Evolutionary conservation across 768 basidiomycete genomes (phyloP).

Genomic region (Tricholoma terreum): DNA sequence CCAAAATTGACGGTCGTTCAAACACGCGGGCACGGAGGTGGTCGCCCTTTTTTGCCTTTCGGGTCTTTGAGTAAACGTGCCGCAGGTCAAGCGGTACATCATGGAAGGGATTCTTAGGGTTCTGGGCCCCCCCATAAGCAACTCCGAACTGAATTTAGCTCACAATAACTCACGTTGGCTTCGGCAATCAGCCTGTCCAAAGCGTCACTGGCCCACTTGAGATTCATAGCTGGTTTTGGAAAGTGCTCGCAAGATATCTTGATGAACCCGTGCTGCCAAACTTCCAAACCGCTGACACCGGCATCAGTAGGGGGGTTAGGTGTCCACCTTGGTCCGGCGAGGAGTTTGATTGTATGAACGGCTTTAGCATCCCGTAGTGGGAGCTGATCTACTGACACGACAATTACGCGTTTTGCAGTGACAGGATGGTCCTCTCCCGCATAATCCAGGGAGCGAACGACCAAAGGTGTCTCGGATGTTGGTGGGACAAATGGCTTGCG

Average conservation of each 20-base stretch:
- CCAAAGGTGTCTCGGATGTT: constrained; percentile 50
- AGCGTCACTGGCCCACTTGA: constrained; percentile 91
- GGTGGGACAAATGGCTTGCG: constrained; percentile 79
- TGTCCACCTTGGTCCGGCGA: constrained; percentile 89
- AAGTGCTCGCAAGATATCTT: constrained; percentile 92
- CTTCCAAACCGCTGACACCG: constrained; percentile 49
- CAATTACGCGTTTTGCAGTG: constrained; percentile 65
- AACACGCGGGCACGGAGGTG: constrained; percentile 54
- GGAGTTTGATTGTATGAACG: constrained; percentile 79
- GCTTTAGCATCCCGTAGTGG: constrained; percentile 63
- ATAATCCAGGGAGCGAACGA: constrained; percentile 74
- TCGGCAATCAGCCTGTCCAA: constrained; percentile 74
- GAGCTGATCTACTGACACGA: constrained; percentile 71
- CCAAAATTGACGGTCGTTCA: constrained; percentile 61
- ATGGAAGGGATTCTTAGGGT: constrained; percentile 43
- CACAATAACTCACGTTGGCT: constrained; percentile 69
- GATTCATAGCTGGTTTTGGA: constrained; percentile 77
- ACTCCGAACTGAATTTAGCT: constrained; percentile 3
- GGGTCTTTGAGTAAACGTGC: constrained; percentile 68
- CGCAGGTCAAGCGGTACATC: constrained; percentile 80
- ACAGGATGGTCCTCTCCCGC: constrained; percentile 75
- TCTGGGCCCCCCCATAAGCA: constrained; percentile 26
- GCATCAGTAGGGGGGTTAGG: constrained; percentile 68
- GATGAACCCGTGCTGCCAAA: constrained; percentile 72
- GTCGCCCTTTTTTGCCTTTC: constrained; percentile 73